phyloP scores from a whole-genome alignment of 164 flowering plant genomes.

The Protea cynaroides region DNA sequence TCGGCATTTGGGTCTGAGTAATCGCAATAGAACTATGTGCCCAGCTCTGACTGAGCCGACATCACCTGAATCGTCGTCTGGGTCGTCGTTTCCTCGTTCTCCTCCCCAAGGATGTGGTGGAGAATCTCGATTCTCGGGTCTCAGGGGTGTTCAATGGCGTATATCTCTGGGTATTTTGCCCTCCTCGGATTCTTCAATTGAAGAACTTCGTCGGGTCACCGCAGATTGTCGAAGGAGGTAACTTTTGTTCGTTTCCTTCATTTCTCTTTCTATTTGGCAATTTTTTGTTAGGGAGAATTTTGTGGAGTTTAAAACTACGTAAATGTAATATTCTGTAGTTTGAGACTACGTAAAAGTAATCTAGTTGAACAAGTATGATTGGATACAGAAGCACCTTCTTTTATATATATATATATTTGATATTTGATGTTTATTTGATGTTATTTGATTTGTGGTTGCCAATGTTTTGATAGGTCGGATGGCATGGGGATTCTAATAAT shows the following conservation, averaged over 20 bases:
- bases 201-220: slow-evolving; percentile 84
- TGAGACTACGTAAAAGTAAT: too few relatives aligned
- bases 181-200: slow-evolving; percentile 42
- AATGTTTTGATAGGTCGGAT: too few relatives aligned
- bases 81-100: background rate
- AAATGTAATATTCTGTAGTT: too few relatives aligned
- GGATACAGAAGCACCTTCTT: too few relatives aligned
- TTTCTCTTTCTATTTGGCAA: too few relatives aligned
- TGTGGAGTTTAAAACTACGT: too few relatives aligned
- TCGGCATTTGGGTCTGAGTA: slow-evolving; percentile 10
- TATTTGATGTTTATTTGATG: too few relatives aligned
- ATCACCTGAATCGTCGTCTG: slow-evolving; percentile 11
- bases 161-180: slow-evolving; percentile 83
- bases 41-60: slow-evolving; percentile 15
- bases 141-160: slow-evolving; percentile 89
- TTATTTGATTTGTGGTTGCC: too few relatives aligned
- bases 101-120: slow-evolving; percentile 11
- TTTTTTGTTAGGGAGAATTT: too few relatives aligned
- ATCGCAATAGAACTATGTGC: slow-evolving; percentile 11
- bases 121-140: slow-evolving; percentile 30
- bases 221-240: slow-evolving; percentile 90
- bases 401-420: too few relatives aligned
- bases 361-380: background rate
- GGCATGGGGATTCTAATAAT: too few relatives aligned
- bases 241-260: too few relatives aligned